Conservation (phyloP, 2,329 filamentous ascomycete genomes). For the Metarhizium brunneum region DNA sequence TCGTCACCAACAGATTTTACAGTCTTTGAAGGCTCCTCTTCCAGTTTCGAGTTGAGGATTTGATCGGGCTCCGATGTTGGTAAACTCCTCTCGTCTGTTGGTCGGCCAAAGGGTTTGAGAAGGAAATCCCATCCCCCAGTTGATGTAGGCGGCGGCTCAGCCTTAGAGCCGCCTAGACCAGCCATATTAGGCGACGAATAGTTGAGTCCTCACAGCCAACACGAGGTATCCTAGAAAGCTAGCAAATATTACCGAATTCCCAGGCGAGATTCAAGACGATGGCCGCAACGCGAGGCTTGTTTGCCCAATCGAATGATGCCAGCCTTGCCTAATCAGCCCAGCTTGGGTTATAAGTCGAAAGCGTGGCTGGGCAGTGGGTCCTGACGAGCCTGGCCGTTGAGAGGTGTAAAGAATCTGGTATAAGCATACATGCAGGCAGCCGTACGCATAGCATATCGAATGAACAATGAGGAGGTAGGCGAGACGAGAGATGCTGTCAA, state of each 20-base stretch:
- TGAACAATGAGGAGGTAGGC: not conserved
- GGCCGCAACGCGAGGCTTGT: not conserved
- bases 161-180: slow-evolving; percentile 18
- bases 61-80: slow-evolving; percentile 6
- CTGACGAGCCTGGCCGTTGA: not conserved
- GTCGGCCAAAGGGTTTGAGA: slow-evolving; percentile 19
- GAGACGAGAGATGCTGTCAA: not conserved
- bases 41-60: slow-evolving; percentile 13
- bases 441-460: not conserved
- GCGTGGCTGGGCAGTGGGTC: slow-evolving; percentile 5
- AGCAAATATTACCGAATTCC: not conserved
- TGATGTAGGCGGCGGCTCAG: slow-evolving; percentile 16
- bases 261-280: not conserved
- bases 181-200: slow-evolving; percentile 19
- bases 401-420: not conserved
- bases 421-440: not conserved
- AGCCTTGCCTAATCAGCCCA: slow-evolving; percentile 1
- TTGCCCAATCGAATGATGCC: not conserved
- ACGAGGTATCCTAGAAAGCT: not conserved
- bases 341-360: slow-evolving; percentile 3
- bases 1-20: not conserved
- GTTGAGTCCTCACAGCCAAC: not conserved
- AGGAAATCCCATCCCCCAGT: slow-evolving; percentile 17
- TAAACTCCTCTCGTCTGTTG: slow-evolving; percentile 8
- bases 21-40: not conserved